These are phyloP conservation scores for Trichoderma sp. DNA, from an alignment of 2,329 filamentous ascomycete genomes.

Conservation along the genomic window DNA sequence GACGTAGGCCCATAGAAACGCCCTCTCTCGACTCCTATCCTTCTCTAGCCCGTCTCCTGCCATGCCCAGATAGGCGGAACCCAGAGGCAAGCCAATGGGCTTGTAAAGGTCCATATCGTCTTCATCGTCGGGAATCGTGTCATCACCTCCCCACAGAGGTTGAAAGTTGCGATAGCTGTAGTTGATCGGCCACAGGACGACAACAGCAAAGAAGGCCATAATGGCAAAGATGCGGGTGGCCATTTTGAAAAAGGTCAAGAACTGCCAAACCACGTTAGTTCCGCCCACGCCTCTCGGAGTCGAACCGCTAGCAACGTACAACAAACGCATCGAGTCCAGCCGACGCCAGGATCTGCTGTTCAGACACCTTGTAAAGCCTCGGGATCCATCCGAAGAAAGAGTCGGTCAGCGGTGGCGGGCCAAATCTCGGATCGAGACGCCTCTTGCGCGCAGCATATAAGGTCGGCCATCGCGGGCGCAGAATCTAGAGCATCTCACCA, in stretches of 20 bases:
- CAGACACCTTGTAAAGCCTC: slow-evolving; percentile 76
- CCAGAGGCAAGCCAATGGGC: slow-evolving; percentile 22
- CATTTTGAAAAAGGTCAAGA: slow-evolving; percentile 95
- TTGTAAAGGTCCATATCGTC: slow-evolving; percentile 7
- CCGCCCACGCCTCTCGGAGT: background rate
- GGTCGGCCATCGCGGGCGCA: slow-evolving; percentile 87
- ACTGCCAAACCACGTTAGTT: slow-evolving; percentile 42
- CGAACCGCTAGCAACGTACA: slow-evolving; percentile 45
- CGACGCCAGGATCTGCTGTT: slow-evolving; percentile 84
- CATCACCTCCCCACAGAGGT: background rate
- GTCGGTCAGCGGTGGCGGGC: slow-evolving; percentile 76
- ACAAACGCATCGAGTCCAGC: slow-evolving; percentile 95
- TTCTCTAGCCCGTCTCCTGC: slow-evolving; percentile 35
- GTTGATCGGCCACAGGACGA: slow-evolving; percentile 84
- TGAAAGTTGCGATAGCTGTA: slow-evolving; percentile 50
- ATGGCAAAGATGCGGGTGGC: slow-evolving; percentile 77
- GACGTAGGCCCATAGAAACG: slow-evolving; percentile 87
- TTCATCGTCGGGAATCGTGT: slow-evolving; percentile 3
- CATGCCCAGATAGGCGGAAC: slow-evolving; percentile 21
- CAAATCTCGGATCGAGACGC: slow-evolving; percentile 57
- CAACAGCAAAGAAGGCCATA: slow-evolving; percentile 77
- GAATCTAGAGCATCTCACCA: slow-evolving; percentile 50
- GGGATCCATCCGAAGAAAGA: slow-evolving; percentile 93
- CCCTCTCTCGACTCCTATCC: slow-evolving; percentile 35
- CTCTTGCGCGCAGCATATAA: slow-evolving; percentile 88